Evolutionary conservation across 768 basidiomycete genomes (phyloP), one percentile per base, ranked within the genome.

Genomic region (Naganishia antarctica): DNA sequence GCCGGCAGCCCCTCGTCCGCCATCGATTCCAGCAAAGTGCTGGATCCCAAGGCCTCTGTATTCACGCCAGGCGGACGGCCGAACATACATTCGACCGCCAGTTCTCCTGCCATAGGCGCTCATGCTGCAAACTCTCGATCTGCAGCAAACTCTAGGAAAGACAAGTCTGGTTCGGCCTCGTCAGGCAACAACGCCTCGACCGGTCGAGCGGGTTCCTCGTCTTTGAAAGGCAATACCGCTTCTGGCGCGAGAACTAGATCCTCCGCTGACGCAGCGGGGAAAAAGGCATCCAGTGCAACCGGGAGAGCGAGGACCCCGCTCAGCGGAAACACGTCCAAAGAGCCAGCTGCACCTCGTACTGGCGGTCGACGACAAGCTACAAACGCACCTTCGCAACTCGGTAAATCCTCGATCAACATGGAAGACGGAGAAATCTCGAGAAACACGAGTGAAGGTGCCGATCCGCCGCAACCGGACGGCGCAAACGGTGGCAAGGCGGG

Each of bases 391-490:
- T 57, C 53, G 7, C 53, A 57, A 37, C 23, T 57, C 43, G 43
- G 43, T 21, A 57, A 57, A 29, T 37, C 53, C 3, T 57, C 53
- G 23, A 57, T 40, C 34, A 57, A 26, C 23, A 57, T 57, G 53
- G 53, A 57, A 41, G 53, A 57, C 26, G 53, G 53, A n/a, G 53
- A 57, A 34, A 57, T 57, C 5, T 57, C 53, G 9, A 40, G 53
- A n/a, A 57, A 57, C 34, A 21, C 32, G 12, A 37, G 53, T 57
- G 26, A 34, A 4, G 28, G 28, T 26, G 34, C 34, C 2, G 50
- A 18, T 15, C 29, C 50, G 31, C 1, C 2, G n/a, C 29, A 34
- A 3, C 8, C n/a, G n/a, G n/a, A n/a, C n/a, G n/a, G 4, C 5
- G n/a, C 28, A 5, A 34, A n/a, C 13, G 50, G 31, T 21, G 50